Base-by-base conservation (phyloP, 2,329 filamentous ascomycete species). In the Harringtonia aguacate region DNA sequence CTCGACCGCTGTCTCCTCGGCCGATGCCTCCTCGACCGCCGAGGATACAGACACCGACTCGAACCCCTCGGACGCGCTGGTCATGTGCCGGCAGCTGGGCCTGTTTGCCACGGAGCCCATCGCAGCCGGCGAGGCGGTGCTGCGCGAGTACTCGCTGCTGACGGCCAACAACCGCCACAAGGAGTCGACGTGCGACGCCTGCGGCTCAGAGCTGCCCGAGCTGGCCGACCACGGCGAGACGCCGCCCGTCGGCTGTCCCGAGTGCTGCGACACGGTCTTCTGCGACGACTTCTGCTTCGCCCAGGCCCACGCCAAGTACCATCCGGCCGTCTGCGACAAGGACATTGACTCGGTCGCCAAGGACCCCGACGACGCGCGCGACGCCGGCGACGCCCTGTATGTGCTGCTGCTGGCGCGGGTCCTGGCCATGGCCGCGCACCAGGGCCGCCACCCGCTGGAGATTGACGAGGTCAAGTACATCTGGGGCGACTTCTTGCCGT, bases 161-260 rank as follows among this genome's bases (percentile, higher is more conserved):
- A 95, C 89, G 2, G 89, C 86, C 37, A 92, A 90, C 53, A 92
- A 92, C 58, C 80, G 87, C 27, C 74, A 92, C 13, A 87, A 94
- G 58, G 88, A 94, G 49, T 73, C 84, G 5, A 74, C 90, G 27
- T 97, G 90, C 61, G 90, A 97, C 61, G 88, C 88, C 14, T 97
- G 90, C 61, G 87, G 87, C 54, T 72, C 75, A 8, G 76, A 78
- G 21, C 72, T 94, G 7, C 85, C 84, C 1, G 70, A 72, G 0
- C 64, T 85, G 22, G 66, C 65, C 21, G 60, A 61, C 40, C 61
- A 72, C 9, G 66, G 57, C 44, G 73, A 67, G 14, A 66, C 77
- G 34, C 70, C 61, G 50, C 81, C 68, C 15, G 67, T 79, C 31
- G 69, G 61, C 50, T 84, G 79, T 50, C 64, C 69, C 5, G 74